phyloP scores from a whole-genome alignment of 805 yeast genomes.

The Pichia membranifaciens region DNA sequence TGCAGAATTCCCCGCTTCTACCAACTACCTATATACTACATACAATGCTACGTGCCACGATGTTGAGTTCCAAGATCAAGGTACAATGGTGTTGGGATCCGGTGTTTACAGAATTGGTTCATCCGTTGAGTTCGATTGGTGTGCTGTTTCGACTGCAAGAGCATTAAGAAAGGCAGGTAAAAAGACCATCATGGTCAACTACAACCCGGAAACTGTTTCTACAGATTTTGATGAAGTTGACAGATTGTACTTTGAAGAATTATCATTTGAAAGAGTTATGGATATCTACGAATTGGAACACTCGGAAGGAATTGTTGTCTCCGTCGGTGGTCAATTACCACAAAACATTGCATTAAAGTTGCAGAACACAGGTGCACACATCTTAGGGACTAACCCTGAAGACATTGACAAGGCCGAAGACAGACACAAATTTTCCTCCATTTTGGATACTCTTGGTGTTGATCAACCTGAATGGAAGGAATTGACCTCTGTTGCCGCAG shows the following conservation, averaged over 20 bases:
- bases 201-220: conserved; percentile 97
- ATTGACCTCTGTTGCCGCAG: conserved; percentile 78
- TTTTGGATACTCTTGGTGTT: conserved; percentile 84
- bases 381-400: conserved; percentile 89
- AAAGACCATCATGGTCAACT: conserved; percentile 92
- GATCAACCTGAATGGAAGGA: conserved; percentile 99
- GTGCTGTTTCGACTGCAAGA: conserved; percentile 96
- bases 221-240: conserved; percentile 98
- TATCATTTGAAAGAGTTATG: conserved; percentile 92
- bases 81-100: conserved; percentile 94
- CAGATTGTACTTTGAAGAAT: conserved; percentile 92
- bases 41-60: conserved; percentile 88
- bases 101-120: conserved; percentile 99
- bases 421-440: conserved; percentile 94
- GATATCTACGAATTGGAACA: conserved; percentile 93
- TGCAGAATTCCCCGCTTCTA: conserved; percentile 97
- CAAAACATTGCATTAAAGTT: conserved; percentile 90
- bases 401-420: conserved; percentile 97
- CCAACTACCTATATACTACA: conserved; percentile 93
- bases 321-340: conserved; percentile 97
- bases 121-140: conserved; percentile 98
- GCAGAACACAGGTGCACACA: conserved; percentile 77
- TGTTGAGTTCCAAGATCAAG: conserved; percentile 79
- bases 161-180: conserved; percentile 83
- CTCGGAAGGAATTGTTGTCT: conserved; percentile 86